Conservation (phyloP, 2,329 filamentous ascomycete species). For the Arthrinium phaeospermum region DNA sequence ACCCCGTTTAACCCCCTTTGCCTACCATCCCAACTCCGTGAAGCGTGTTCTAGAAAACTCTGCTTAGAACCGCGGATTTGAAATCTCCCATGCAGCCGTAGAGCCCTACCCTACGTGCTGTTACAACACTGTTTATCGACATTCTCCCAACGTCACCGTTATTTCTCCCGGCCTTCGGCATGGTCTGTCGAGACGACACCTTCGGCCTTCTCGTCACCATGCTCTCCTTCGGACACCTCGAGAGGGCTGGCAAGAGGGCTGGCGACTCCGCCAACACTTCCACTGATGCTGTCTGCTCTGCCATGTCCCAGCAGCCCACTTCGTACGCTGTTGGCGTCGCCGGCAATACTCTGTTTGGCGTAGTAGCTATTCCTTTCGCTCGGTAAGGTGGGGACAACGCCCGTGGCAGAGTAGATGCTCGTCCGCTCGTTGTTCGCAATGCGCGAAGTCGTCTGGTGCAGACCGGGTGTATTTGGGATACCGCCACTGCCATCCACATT, state of each 20-base stretch:
- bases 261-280: constrained; percentile 69
- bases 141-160: background rate
- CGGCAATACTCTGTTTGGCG: constrained; percentile 61
- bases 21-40: background rate
- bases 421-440: constrained; percentile 65
- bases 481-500: constrained; percentile 61
- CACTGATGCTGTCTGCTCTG: constrained; percentile 80
- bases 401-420: constrained; percentile 81
- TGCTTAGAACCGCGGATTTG: background rate
- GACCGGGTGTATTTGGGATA: constrained; percentile 52
- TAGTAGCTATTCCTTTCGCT: constrained; percentile 86
- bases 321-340: constrained; percentile 77
- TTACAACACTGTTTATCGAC: background rate
- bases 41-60: constrained; percentile 5
- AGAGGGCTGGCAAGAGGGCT: constrained; percentile 68
- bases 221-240: constrained; percentile 45
- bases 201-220: constrained; percentile 6
- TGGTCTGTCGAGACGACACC: background rate
- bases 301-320: constrained; percentile 80
- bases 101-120: background rate
- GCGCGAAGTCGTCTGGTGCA: constrained; percentile 56
- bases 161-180: constrained; percentile 1
- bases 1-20: background rate
- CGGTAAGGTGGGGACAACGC: constrained; percentile 66
- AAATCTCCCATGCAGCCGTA: background rate